Conservation (phyloP, 2,329 filamentous ascomycete species). For the Cladosporium sp. region DNA sequence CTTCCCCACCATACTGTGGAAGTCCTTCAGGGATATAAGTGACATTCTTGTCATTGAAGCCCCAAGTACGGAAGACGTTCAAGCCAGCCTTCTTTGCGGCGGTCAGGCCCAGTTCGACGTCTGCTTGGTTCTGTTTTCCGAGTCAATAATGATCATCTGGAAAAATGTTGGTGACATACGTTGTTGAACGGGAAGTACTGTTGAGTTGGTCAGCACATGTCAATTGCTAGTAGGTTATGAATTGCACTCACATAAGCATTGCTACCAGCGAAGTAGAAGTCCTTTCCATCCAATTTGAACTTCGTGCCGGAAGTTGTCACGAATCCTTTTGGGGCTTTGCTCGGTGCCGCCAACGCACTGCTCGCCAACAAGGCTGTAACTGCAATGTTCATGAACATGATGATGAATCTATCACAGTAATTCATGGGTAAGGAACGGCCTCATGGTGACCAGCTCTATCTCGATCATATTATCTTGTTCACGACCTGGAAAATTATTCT, state of each 20-base stretch:
- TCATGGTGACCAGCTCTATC: not conserved
- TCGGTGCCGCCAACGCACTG: not conserved
- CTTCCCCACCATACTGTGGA: slow-evolving; percentile 55
- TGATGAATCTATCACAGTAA: not conserved
- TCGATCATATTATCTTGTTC: not conserved
- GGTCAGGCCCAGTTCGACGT: slow-evolving; percentile 48
- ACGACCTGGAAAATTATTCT: not conserved
- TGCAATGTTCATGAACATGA: not conserved
- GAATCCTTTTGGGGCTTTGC: slow-evolving; percentile 41
- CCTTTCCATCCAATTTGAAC: slow-evolving; percentile 56
- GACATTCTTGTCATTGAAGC: slow-evolving; percentile 58
- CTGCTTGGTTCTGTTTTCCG: slow-evolving; percentile 45
- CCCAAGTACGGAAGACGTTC: slow-evolving; percentile 59
- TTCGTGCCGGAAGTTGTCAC: slow-evolving; percentile 52
- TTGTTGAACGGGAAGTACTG: slow-evolving; percentile 52
- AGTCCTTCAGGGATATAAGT: slow-evolving; percentile 48
- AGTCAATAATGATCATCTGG: not conserved
- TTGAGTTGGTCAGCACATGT: not conserved
- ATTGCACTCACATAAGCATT: slow-evolving; percentile 53
- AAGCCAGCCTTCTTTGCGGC: slow-evolving; percentile 52
- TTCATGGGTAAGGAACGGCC: not conserved
- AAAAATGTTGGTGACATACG: slow-evolving; percentile 36
- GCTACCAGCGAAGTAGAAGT: slow-evolving; percentile 59
- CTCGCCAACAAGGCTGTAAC: slow-evolving; percentile 1
- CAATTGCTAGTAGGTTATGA: not conserved